Percentiles rank a stretch among this genome's conserved stretches.
These are phyloP conservation scores for Leccinum sublutescens DNA, from an alignment of 768 basidiomycete species.

Conservation along the genomic window DNA sequence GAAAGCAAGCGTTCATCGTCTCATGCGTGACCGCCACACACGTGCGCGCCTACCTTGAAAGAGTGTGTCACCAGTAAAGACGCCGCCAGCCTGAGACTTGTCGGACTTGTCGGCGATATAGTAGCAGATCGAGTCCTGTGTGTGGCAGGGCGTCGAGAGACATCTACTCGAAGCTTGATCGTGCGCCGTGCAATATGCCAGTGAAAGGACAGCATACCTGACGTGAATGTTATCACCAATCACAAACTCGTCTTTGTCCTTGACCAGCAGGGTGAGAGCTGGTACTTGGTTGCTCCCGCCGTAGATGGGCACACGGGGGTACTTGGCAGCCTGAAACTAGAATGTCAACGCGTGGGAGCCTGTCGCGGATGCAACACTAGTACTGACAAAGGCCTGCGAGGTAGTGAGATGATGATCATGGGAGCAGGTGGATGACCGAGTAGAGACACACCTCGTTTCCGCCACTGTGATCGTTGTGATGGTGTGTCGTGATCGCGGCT, in stretches of 20 bases:
- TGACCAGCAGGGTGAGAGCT: constrained; percentile 69
- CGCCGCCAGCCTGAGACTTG: constrained; percentile 58
- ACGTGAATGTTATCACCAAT: constrained; percentile 64
- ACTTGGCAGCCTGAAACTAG: constrained; percentile 38
- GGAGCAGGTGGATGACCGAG: background rate
- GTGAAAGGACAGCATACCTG: constrained; percentile 42
- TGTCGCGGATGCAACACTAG: background rate
- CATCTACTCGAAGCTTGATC: constrained; percentile 46
- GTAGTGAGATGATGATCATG: constrained; percentile 17
- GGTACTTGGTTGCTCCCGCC: constrained; percentile 75
- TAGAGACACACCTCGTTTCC: constrained; percentile 66
- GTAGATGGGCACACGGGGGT: constrained; percentile 56
- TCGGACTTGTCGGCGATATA: constrained; percentile 55
- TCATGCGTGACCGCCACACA: background rate
- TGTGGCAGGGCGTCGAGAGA: constrained; percentile 90
- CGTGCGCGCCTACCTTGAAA: constrained; percentile 47
- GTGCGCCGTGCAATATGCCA: background rate
- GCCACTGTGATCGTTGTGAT: constrained; percentile 87
- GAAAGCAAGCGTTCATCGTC: constrained; percentile 23
- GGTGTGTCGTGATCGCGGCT: constrained; percentile 86
- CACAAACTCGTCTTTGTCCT: constrained; percentile 77
- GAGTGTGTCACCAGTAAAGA: constrained; percentile 95
- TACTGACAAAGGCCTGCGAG: constrained; percentile 31
- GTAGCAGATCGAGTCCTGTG: constrained; percentile 95
- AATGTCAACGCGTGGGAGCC: background rate